Base-by-base conservation (phyloP, 1,139 yeast genomes). In the Kurtzmaniella quercitrusa region DNA sequence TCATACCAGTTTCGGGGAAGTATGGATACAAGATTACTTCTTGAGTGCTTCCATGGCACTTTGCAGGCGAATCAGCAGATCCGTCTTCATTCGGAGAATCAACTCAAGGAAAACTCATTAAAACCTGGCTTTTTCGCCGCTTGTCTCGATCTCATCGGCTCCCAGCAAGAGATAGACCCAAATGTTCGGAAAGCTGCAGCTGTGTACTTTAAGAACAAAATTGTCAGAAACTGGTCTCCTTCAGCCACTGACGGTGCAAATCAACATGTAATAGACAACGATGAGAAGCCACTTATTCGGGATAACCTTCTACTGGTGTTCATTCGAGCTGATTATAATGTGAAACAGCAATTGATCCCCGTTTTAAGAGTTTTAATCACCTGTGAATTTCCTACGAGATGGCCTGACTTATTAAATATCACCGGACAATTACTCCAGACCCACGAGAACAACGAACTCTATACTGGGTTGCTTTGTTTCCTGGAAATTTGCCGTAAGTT, bases 21-120 rank as follows among this genome's bases (percentile, higher is more conserved):
- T 6, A 87, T 88, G 94, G 90, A 88, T 62, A 79, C 81, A 24
- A 67, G 73, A 49, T 69, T 75, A 15, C 72, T 89, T 39, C 81
- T 87, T 58, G 81, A 79, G 54, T 86, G 95, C 63, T 90, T 93
- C 59, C 79, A 85, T 29, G 91, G 88, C 15, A 89, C 98, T 1
- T 73, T 91, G 41, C 82, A 81, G 53, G 81, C 89, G 0, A 83
- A 85, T 56, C 84, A 77, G 45, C 60, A 63, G 17, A 67, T 76
- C 24, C 79, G 96, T 55, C 73, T 69, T 46, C 77, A 78, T 41
- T 94, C 96, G 0, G 98, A 91, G 60, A 51, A 60, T 2, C 79
- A 82, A 51, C 75, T 91, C 42, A 73, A 73, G 44, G 73, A 75
- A 51, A 77, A 83, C 15, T 79, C 82, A 41, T 56, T 57, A 34